Conservation (phyloP, 2,329 filamentous ascomycete species). For the Balansia obtecta region DNA sequence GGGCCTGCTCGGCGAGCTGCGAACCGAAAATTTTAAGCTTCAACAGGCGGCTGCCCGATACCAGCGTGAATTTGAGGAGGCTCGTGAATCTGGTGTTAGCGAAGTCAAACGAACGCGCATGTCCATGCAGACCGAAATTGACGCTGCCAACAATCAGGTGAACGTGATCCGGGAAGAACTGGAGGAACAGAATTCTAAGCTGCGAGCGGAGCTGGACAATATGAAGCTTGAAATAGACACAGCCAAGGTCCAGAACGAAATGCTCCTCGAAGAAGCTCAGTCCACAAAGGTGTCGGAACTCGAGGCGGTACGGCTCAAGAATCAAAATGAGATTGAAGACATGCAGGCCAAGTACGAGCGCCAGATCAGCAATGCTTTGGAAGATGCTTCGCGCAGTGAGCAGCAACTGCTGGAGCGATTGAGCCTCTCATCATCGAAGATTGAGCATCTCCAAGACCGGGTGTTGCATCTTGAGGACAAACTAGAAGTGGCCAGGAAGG, state of each 20-base stretch:
- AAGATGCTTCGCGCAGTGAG: constrained; percentile 74
- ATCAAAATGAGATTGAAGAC: constrained; percentile 61
- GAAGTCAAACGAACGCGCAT: constrained; percentile 74
- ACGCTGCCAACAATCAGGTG: constrained; percentile 73
- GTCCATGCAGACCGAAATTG: constrained; percentile 69
- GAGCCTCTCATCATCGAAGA: constrained; percentile 70
- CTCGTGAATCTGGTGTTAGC: constrained; percentile 62
- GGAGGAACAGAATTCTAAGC: constrained; percentile 62
- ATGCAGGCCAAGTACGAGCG: constrained; percentile 64
- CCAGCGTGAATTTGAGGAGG: constrained; percentile 75
- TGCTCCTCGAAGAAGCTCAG: constrained; percentile 71
- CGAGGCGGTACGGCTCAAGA: constrained; percentile 40
- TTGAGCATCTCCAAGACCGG: constrained; percentile 75
- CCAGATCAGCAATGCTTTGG: constrained; percentile 57
- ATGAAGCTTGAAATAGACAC: constrained; percentile 70
- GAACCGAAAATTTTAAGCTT: constrained; percentile 58
- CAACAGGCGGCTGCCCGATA: constrained; percentile 56
- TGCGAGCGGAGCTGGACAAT: constrained; percentile 66
- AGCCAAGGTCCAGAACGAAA: constrained; percentile 66
- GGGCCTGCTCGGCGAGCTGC: constrained; percentile 39
- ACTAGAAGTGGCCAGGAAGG: constrained; percentile 78
- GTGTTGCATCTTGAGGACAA: constrained; percentile 79
- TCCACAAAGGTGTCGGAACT: constrained; percentile 49
- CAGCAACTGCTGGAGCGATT: constrained; percentile 71
- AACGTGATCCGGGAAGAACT: constrained; percentile 72